Evolutionary conservation across 2,329 filamentous ascomycete species (phyloP), one percentile per base, ranked within the genome.

Genomic region (Alternaria longipes): DNA sequence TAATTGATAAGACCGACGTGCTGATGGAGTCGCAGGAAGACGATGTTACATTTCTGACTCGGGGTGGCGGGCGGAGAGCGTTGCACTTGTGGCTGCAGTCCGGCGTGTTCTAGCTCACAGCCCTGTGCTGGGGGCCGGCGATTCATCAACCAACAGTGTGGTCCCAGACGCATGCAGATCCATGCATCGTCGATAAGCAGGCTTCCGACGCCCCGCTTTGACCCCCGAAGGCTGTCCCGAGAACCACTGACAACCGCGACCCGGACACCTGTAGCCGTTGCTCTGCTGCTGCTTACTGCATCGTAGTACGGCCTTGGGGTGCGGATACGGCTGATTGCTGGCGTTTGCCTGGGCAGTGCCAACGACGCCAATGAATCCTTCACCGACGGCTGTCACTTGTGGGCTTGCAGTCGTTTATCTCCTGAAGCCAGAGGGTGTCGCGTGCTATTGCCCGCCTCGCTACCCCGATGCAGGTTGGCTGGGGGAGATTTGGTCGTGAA

Each of bases 361-460:
- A 38, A 24, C 32, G 28, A 24, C 32, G 28, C 53, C 41, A 55
- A 14, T 32, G 42, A 45, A 26, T 47, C 42, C 26, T 44, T 22
- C 20, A 22, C 46, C 53, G 42, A 55, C 42, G 30, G 42, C 53
- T 46, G 41, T 40, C 41, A 55, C 42, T 26, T 47, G 53, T 32
- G 53, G 41, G 53, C 53, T 45, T 47, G 42, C 22, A 55, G 41
- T 36, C 32, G n/a, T 24, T 22, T 46, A 24, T 47, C 42, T 24
- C 51, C 18, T 11, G 12, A 45, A 28, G 38, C 56, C 65, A 63
- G 59, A 60, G 62, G 54, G 62, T 72, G 73, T 75, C 73, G 74
- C 73, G 73, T 75, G 74, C 72, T 66, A 60, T 45, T 58, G 61
- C 59, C 59, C 58, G 59, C 60, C 53, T 64, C 56, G 54, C 59